Conservation (phyloP, 2,329 filamentous ascomycete species). For the Hypoxylon sp. region DNA sequence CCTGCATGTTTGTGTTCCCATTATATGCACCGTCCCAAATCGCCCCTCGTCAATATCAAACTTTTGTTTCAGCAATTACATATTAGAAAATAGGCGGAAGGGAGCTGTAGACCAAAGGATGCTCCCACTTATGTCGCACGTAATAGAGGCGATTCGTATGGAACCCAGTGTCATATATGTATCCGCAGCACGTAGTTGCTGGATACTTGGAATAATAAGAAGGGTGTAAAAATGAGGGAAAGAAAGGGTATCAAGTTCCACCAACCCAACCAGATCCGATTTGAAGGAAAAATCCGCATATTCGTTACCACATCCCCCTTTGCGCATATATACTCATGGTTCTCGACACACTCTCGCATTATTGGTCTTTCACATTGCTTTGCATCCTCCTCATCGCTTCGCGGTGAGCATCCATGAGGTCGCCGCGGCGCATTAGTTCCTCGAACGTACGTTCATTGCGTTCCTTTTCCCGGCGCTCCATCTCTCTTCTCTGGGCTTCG, state of each 20-base stretch:
- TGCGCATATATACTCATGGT: slow-evolving; percentile 14
- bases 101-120: neutral
- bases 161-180: neutral
- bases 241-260: slow-evolving; percentile 47
- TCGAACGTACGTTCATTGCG: slow-evolving; percentile 76
- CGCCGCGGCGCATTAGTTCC: slow-evolving; percentile 80
- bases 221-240: slow-evolving; percentile 30
- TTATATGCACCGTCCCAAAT: slow-evolving; percentile 29
- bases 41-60: neutral
- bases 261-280: slow-evolving; percentile 21
- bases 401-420: slow-evolving; percentile 82
- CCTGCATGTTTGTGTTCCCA: slow-evolving; percentile 28
- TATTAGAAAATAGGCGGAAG: slow-evolving; percentile 39
- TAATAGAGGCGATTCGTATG: slow-evolving; percentile 6
- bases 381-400: slow-evolving; percentile 88
- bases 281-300: slow-evolving; percentile 28
- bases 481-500: slow-evolving; percentile 71
- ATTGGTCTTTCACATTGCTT: slow-evolving; percentile 57
- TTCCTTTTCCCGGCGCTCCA: slow-evolving; percentile 70
- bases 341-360: neutral
- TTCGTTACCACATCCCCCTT: slow-evolving; percentile 24
- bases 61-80: slow-evolving; percentile 33
- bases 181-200: neutral
- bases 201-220: slow-evolving; percentile 8
- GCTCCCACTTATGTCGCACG: neutral